phyloP scores from a whole-genome alignment of 2,329 filamentous ascomycete species.

The Pseudogymnoascus sp. region DNA sequence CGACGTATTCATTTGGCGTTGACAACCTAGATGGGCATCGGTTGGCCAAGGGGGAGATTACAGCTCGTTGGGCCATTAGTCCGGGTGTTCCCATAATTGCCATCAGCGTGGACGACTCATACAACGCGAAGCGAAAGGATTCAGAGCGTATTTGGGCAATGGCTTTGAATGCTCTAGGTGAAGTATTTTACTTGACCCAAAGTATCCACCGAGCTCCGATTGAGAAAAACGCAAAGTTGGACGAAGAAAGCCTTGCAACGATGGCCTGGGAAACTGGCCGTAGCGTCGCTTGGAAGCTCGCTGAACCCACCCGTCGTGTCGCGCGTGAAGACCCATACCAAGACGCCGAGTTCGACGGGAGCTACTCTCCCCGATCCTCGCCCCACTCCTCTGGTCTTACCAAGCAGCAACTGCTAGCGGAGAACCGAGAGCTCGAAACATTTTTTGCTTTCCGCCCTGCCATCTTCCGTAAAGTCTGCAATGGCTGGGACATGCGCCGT shows the following conservation, averaged over 20 bases:
- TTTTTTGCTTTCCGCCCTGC: slow-evolving; percentile 66
- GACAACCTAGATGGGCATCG: slow-evolving; percentile 48
- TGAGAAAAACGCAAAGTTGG: slow-evolving; percentile 36
- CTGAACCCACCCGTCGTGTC: slow-evolving; percentile 68
- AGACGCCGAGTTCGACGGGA: slow-evolving; percentile 58
- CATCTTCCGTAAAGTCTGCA: slow-evolving; percentile 69
- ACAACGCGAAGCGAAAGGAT: slow-evolving; percentile 61
- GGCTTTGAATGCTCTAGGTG: slow-evolving; percentile 86
- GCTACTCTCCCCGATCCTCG: slow-evolving; percentile 75
- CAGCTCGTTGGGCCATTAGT: slow-evolving; percentile 81
- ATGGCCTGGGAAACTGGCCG: slow-evolving; percentile 76
- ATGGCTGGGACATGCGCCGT: slow-evolving; percentile 89
- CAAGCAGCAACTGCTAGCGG: slow-evolving; percentile 62
- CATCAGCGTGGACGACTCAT: slow-evolving; percentile 76
- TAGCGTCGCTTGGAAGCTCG: slow-evolving; percentile 70
- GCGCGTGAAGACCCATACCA: slow-evolving; percentile 68
- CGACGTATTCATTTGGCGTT: slow-evolving; percentile 67
- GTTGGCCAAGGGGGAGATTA: slow-evolving; percentile 70
- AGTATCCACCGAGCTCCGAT: slow-evolving; percentile 51
- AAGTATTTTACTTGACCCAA: slow-evolving; percentile 77
- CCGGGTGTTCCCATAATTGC: slow-evolving; percentile 88
- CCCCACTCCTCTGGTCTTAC: slow-evolving; percentile 65
- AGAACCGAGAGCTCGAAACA: slow-evolving; percentile 74
- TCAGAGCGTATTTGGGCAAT: slow-evolving; percentile 79
- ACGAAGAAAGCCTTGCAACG: slow-evolving; percentile 50